A percentile compares a stretch with the other conserved stretches of the same genome.
Evolutionary conservation across 2,329 filamentous ascomycete genomes (phyloP).

Genomic region (Hymenoscyphus scutula): DNA sequence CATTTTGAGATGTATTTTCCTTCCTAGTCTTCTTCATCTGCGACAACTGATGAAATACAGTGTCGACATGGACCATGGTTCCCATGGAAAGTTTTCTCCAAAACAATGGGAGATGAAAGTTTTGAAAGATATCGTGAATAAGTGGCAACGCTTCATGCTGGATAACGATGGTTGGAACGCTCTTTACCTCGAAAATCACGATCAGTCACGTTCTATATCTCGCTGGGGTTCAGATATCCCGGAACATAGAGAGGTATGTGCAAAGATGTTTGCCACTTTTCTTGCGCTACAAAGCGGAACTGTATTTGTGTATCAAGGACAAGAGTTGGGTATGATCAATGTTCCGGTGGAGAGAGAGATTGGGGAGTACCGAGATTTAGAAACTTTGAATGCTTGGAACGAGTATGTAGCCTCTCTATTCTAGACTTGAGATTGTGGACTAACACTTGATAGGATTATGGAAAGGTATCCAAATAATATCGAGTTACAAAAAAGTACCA

Average conservation of each 20-base stretch:
- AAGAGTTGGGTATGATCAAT: constrained; percentile 59
- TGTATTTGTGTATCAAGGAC: constrained; percentile 58
- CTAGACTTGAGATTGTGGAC: neutral
- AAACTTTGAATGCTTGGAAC: constrained; percentile 52
- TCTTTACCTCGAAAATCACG: constrained; percentile 57
- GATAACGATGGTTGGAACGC: constrained; percentile 55
- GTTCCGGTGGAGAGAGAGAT: constrained; percentile 57
- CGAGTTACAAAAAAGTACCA: constrained; percentile 40
- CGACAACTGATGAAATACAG: too few species aligned
- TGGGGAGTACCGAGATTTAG: constrained; percentile 67
- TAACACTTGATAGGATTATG: constrained; percentile 32
- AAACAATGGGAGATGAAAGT: constrained; percentile 39
- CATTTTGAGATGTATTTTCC: constrained; percentile 60
- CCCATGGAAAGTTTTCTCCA: constrained; percentile 45
- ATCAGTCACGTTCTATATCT: constrained; percentile 51
- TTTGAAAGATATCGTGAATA: constrained; percentile 47
- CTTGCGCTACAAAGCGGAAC: constrained; percentile 52
- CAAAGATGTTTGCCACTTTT: constrained; percentile 54
- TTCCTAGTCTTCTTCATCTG: too few species aligned
- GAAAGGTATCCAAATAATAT: constrained; percentile 38
- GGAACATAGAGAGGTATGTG: constrained; percentile 42
- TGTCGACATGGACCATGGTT: constrained; percentile 49
- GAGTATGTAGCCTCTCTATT: constrained; percentile 27
- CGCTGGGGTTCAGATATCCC: constrained; percentile 45
- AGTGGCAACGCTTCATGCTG: constrained; percentile 52